phyloP scores from a whole-genome alignment of 202 grass and related monocot species.

The Saccharum hybrid region DNA sequence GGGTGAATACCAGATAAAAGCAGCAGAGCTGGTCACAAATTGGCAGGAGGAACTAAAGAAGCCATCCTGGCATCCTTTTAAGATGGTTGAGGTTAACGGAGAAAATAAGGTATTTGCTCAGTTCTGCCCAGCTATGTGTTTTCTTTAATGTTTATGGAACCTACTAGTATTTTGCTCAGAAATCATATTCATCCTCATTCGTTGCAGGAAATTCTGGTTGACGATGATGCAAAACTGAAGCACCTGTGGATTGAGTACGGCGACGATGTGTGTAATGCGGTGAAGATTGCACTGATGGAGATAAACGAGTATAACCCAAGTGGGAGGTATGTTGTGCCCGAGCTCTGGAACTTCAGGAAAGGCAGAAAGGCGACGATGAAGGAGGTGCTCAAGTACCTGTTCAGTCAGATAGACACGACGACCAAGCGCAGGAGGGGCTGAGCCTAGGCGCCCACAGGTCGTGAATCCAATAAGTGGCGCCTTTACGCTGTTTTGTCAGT shows the following conservation, averaged over 20 bases:
- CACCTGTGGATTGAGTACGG: conserved; percentile 59
- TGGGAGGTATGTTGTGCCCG: conserved; percentile 58
- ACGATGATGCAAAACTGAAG: conserved; percentile 66
- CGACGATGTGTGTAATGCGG: conserved; percentile 72
- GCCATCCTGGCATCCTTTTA: conserved; percentile 93
- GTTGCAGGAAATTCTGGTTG: conserved; percentile 68
- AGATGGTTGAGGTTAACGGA: conserved; percentile 50
- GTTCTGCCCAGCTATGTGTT: conserved; percentile 4
- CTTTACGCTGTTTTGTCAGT: neutral
- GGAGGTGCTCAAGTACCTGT: conserved; percentile 70
- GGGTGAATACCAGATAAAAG: conserved; percentile 55
- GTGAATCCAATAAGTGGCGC: neutral
- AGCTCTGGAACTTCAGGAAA: conserved; percentile 84
- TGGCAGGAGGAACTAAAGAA: conserved; percentile 97
- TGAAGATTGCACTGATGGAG: conserved; percentile 71
- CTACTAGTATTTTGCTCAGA: neutral
- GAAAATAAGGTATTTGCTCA: conserved; percentile 38
- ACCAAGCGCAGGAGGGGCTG: conserved; percentile 53
- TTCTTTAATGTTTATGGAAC: neutral
- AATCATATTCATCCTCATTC: conserved; percentile 3
- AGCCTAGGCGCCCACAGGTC: neutral
- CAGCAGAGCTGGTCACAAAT: conserved; percentile 53
- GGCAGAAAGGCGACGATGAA: conserved; percentile 68
- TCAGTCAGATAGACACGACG: conserved; percentile 48
- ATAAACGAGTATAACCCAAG: conserved; percentile 78